Evolutionary conservation across 805 yeast genomes (phyloP).

Genomic region (Deakozyma indianensis): DNA sequence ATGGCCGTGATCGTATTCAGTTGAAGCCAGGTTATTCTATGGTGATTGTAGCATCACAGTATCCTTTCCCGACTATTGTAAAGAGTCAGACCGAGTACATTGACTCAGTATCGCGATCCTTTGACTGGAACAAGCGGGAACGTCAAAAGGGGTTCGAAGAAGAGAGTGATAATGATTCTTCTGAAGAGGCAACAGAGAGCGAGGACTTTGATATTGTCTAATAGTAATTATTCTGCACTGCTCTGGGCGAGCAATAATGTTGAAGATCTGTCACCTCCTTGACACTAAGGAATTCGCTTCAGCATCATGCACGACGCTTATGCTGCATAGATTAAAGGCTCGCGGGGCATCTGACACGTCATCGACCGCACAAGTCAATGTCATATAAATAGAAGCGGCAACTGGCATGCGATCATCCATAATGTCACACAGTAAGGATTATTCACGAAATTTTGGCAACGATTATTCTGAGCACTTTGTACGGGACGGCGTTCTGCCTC

Average conservation of each 20-base stretch:
- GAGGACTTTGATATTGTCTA: not conserved
- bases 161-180: not conserved
- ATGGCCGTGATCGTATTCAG: conserved; percentile 81
- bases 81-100: conserved; percentile 50
- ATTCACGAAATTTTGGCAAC: conserved; percentile 32
- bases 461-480: conserved; percentile 62
- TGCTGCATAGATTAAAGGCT: too few relatives aligned
- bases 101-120: conserved; percentile 69
- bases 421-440: too few relatives aligned
- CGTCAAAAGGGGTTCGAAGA: conserved; percentile 47
- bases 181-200: not conserved
- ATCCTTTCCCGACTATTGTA: conserved; percentile 87
- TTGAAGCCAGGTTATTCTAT: conserved; percentile 73
- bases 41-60: conserved; percentile 71
- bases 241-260: too few relatives aligned
- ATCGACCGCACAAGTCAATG: too few relatives aligned
- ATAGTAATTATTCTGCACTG: too few relatives aligned
- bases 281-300: too few relatives aligned
- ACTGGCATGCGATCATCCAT: too few relatives aligned
- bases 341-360: too few relatives aligned
- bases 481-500: conserved; percentile 50
- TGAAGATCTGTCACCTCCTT: too few relatives aligned
- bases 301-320: too few relatives aligned
- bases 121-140: conserved; percentile 90
- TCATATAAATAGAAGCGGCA: too few relatives aligned